phyloP scores from a whole-genome alignment of 2,329 filamentous ascomycete genomes.

The Huntiella bhutanensis region DNA sequence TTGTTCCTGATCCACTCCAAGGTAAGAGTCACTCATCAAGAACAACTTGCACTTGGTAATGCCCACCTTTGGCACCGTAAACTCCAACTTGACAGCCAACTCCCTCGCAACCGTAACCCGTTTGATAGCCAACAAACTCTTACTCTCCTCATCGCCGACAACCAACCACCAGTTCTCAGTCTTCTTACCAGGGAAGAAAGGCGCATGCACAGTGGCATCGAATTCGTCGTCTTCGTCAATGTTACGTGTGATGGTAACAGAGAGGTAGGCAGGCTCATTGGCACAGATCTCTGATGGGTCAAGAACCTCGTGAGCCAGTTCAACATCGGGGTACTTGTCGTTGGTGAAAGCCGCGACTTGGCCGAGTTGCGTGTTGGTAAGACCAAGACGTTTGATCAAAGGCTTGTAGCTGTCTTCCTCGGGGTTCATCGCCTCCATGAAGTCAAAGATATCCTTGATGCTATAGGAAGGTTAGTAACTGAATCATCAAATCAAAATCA shows the following conservation, averaged over 20 bases:
- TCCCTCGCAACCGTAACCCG: conserved; percentile 69
- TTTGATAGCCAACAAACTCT: conserved; percentile 82
- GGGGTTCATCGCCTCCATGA: conserved; percentile 98
- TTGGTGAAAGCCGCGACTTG: conserved; percentile 94
- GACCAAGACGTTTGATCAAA: conserved; percentile 57
- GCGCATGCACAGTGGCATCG: conserved; percentile 75
- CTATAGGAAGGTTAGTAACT: conserved; percentile 25
- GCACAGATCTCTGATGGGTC: conserved; percentile 65
- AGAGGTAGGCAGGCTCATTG: conserved; percentile 64
- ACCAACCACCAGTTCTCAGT: conserved; percentile 98
- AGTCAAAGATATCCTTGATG: conserved; percentile 88
- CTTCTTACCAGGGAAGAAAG: conserved; percentile 83
- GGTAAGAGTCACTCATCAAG: conserved; percentile 92
- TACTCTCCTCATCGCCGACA: conserved; percentile 78
- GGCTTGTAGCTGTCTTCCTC: conserved; percentile 64
- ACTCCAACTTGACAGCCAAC: conserved; percentile 66
- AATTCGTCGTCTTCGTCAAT: conserved; percentile 48
- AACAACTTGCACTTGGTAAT: conserved; percentile 78
- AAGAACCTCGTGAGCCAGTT: conserved; percentile 72
- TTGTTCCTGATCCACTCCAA: conserved; percentile 91
- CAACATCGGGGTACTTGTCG: conserved; percentile 85
- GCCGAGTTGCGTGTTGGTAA: conserved; percentile 64
- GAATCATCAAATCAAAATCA: background rate
- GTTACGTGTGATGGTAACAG: conserved; percentile 70
- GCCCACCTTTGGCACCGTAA: conserved; percentile 67